Evolutionary conservation across 139 green algal species (phyloP).

Genomic region (Picochlorum sp.): DNA sequence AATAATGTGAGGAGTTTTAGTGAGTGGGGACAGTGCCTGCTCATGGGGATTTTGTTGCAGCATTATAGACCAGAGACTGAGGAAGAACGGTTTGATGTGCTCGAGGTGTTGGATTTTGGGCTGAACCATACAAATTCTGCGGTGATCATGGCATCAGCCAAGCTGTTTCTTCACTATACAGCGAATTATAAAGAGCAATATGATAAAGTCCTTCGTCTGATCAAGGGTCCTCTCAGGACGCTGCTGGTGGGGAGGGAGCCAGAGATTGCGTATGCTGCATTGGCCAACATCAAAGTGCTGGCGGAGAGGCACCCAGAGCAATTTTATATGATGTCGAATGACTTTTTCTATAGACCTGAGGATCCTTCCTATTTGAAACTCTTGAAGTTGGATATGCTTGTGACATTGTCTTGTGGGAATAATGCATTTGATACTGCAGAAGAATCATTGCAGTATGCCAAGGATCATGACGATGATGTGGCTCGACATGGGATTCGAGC

Average conservation of each 20-base stretch:
- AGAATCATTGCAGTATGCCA: slow-evolving; percentile 68
- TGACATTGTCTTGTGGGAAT: slow-evolving; percentile 59
- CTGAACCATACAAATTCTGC: slow-evolving; percentile 80
- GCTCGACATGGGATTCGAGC: slow-evolving; percentile 63
- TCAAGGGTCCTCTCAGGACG: slow-evolving; percentile 57
- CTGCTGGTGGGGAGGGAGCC: slow-evolving; percentile 63
- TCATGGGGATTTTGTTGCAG: slow-evolving; percentile 68
- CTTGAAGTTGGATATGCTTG: slow-evolving; percentile 89
- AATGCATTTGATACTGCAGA: slow-evolving; percentile 92
- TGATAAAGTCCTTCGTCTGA: slow-evolving; percentile 49
- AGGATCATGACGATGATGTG: slow-evolving; percentile 58
- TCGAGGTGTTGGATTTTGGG: slow-evolving; percentile 92
- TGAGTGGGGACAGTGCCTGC: slow-evolving; percentile 89
- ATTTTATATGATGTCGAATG: slow-evolving; percentile 53
- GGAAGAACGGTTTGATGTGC: slow-evolving; percentile 87
- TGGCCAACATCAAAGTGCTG: slow-evolving; percentile 82
- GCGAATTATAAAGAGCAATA: slow-evolving; percentile 76
- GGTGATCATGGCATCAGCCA: slow-evolving; percentile 79
- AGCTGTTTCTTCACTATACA: slow-evolving; percentile 90
- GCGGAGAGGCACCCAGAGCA: slow-evolving; percentile 58
- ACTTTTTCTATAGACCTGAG: slow-evolving; percentile 85
- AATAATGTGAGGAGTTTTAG: slow-evolving; percentile 89
- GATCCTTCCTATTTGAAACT: slow-evolving; percentile 92
- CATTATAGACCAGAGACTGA: slow-evolving; percentile 60
- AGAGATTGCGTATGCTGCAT: slow-evolving; percentile 71